Conservation (phyloP, 1,284 basidiomycete species). For the Cutaneotrichosporon sp. region DNA sequence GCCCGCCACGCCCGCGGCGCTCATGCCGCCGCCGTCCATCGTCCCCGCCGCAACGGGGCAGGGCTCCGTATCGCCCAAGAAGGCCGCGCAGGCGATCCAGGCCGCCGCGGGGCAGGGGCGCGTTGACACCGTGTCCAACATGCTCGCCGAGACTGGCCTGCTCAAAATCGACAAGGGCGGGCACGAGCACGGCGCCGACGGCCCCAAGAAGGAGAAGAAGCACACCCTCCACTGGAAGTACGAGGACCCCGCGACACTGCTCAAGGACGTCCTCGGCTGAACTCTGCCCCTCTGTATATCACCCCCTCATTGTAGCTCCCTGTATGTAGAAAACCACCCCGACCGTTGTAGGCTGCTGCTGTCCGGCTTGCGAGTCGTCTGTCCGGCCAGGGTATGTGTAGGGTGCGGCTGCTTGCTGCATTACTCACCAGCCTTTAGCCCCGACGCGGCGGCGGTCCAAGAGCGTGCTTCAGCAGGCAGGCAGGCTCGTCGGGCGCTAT, state of each 20-base stretch:
- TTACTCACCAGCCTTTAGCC: too few species aligned
- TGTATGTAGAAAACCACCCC: background rate
- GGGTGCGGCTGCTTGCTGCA: too few species aligned
- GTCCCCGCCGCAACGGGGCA: background rate
- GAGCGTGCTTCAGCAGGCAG: too few species aligned
- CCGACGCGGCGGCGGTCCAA: too few species aligned
- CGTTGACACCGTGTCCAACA: slow-evolving; percentile 27
- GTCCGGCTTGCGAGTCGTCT: too few species aligned
- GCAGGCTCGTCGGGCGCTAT: too few species aligned
- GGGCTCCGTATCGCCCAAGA: slow-evolving; percentile 26
- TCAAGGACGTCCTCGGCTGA: slow-evolving; percentile 50
- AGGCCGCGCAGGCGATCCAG: slow-evolving; percentile 36
- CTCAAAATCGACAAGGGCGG: slow-evolving; percentile 47
- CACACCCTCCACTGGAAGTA: slow-evolving; percentile 54
- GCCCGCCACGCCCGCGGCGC: background rate
- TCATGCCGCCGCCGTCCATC: background rate
- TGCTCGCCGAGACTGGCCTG: slow-evolving; percentile 36
- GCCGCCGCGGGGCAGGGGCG: slow-evolving; percentile 35
- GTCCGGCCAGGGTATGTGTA: too few species aligned
- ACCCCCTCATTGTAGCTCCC: background rate
- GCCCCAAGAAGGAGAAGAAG: slow-evolving; percentile 45
- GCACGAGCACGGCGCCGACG: slow-evolving; percentile 28
- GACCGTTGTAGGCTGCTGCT: background rate
- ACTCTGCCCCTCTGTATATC: background rate
- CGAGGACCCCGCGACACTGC: slow-evolving; percentile 52